phyloP scores from a whole-genome alignment of 352 stramenopile species.

The Phytophthora niederhauseri region DNA sequence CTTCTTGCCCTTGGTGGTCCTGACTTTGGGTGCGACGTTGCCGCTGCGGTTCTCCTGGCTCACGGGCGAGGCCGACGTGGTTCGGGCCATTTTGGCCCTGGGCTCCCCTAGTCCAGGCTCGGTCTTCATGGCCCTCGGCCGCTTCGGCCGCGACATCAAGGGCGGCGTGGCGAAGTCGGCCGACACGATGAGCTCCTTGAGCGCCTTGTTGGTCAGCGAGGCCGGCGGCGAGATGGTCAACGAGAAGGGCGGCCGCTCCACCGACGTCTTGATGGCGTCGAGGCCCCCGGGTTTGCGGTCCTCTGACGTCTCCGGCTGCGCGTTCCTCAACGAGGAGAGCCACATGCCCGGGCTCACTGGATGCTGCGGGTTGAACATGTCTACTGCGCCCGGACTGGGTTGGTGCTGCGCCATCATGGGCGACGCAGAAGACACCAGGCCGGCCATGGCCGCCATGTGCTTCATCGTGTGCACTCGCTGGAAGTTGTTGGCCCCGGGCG shows the following conservation, averaged over 20 bases:
- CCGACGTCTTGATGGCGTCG: conserved; percentile 22
- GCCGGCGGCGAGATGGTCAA: conserved; percentile 39
- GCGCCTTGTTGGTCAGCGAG: conserved; percentile 33
- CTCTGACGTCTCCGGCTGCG: neutral
- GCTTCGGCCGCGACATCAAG: conserved; percentile 21
- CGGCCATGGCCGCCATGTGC: conserved; percentile 38
- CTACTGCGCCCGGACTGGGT: conserved; percentile 32
- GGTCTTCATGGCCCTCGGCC: conserved; percentile 4
- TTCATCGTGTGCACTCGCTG: conserved; percentile 36
- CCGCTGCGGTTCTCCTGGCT: conserved; percentile 23
- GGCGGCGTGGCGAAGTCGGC: conserved; percentile 24
- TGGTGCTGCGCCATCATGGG: conserved; percentile 31
- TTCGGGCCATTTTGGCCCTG: conserved; percentile 26
- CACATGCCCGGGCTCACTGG: conserved; percentile 14
- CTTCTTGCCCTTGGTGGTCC: conserved; percentile 71
- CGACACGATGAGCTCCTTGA: conserved; percentile 50
- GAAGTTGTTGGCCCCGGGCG: conserved; percentile 12
- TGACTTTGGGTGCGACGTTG: conserved; percentile 29
- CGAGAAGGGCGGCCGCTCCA: conserved; percentile 26
- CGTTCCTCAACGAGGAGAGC: conserved; percentile 22
- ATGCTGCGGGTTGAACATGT: conserved; percentile 29
- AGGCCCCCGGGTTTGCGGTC: too few relatives aligned
- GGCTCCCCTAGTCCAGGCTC: neutral
- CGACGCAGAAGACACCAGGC: neutral
- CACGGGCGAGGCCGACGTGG: conserved; percentile 16